Percentiles rank a stretch among this genome's conserved stretches.
phyloP scores from a whole-genome alignment of 2,329 filamentous ascomycete genomes.

The Atkinsonella hypoxylon region DNA sequence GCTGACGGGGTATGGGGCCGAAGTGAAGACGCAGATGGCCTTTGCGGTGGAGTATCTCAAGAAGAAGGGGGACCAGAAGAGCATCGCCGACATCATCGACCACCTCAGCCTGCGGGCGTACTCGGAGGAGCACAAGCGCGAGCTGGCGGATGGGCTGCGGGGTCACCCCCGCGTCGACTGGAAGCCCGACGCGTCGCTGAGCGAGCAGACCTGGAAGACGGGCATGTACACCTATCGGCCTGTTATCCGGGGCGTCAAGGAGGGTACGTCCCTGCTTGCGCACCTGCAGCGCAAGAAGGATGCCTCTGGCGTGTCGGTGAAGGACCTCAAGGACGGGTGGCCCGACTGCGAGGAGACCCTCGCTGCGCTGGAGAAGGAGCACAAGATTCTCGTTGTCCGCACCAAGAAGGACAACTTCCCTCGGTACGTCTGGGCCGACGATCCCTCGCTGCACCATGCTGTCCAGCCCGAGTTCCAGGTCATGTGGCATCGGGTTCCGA shows the following conservation, averaged over 20 bases:
- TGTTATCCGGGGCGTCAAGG: constrained; percentile 66
- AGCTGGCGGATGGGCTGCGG: constrained; percentile 57
- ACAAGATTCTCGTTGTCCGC: constrained; percentile 72
- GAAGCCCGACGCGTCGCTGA: constrained; percentile 44
- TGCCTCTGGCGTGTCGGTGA: constrained; percentile 69
- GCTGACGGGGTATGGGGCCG: constrained; percentile 62
- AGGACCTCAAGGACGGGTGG: constrained; percentile 95
- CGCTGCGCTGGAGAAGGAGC: constrained; percentile 61
- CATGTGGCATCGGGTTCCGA: constrained; percentile 70
- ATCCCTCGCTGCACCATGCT: constrained; percentile 59
- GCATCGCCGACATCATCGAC: constrained; percentile 64
- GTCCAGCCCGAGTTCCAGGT: constrained; percentile 74
- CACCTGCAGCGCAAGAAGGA: constrained; percentile 74
- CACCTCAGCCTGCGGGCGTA: constrained; percentile 63
- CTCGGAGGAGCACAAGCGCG: constrained; percentile 47
- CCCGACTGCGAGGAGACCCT: constrained; percentile 70
- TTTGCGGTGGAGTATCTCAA: constrained; percentile 79
- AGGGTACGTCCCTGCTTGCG: constrained; percentile 62
- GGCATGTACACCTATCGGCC: constrained; percentile 78
- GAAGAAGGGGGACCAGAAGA: constrained; percentile 55
- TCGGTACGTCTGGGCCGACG: constrained; percentile 80
- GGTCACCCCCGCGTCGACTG: constrained; percentile 48
- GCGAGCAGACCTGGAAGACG: constrained; percentile 52
- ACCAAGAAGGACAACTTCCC: constrained; percentile 88
- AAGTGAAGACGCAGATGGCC: constrained; percentile 77